phyloP scores from a whole-genome alignment of 1,139 yeast genomes.

The Yamadazyma atlantica region DNA sequence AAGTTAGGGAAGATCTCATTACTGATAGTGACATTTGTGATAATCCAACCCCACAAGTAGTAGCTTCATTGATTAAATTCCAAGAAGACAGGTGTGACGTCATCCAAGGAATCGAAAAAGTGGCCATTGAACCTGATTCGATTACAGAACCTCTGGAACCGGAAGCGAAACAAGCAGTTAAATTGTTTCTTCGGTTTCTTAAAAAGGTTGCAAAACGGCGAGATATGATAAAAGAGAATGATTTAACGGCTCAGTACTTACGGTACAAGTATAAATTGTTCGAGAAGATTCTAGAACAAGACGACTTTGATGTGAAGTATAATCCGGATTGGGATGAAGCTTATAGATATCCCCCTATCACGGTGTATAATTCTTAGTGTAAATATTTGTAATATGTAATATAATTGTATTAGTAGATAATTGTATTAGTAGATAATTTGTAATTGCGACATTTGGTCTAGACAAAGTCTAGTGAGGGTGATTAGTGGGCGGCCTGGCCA shows the following conservation, averaged over 20 bases:
- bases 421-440: background rate
- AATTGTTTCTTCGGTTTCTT: conserved; percentile 10
- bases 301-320: conserved; percentile 4
- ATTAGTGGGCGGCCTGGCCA: too few species aligned
- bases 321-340: conserved; percentile 8
- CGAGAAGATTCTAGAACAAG: conserved; percentile 6
- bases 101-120: conserved; percentile 23
- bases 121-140: conserved; percentile 12
- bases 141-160: conserved; percentile 6
- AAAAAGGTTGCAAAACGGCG: conserved; percentile 8
- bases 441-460: too few species aligned
- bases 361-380: conserved; percentile 11
- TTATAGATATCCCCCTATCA: conserved; percentile 9
- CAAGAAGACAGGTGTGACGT: conserved; percentile 29
- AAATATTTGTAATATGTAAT: background rate
- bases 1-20: conserved; percentile 2
- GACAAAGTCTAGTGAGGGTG: too few species aligned
- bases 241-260: conserved; percentile 10
- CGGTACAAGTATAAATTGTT: conserved; percentile 11
- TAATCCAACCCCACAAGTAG: conserved; percentile 8
- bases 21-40: conserved; percentile 11
- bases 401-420: background rate
- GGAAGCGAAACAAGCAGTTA: conserved; percentile 4
- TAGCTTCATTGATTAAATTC: conserved; percentile 15
- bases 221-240: background rate